Evolutionary conservation across 495 filamentous ascomycete species (phyloP), one percentile per base, ranked within the genome.

Genomic region (Aspergillus cavernicola): DNA sequence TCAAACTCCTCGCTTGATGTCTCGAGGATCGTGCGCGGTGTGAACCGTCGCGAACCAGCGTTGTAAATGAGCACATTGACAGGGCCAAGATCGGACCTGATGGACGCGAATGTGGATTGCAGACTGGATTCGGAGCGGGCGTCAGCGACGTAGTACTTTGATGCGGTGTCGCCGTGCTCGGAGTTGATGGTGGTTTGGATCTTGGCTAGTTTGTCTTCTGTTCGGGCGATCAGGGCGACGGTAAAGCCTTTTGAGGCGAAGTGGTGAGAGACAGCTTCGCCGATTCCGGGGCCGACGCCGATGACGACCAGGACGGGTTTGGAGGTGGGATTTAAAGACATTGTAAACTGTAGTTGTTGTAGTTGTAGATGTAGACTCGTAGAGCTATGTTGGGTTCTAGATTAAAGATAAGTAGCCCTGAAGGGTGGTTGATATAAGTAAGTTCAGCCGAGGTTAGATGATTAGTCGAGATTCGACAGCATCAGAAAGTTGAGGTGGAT

Each of bases 261-360:
- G 44, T 62, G 58, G 36, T 59, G 58, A 22, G 65, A 62, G 15
- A 68, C 65, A 8, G 65, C 63, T 55, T 65, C 65, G 33, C 62
- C 65, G 29, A 68, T 68, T 15, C 65, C 63, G 8, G 65, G 65
- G 26, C 65, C 65, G 15, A 64, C 65, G 26, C 65, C 65, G 16
- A 65, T 60, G 20, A 68, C 58, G 23, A 63, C 65, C 35, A 68
- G 56, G 29, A 68, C 65, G 35, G 60, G 56, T 22, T 59, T 65
- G 18, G 43, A 40, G 18, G 36, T 2, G 1, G 53, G 52, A 19
- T 67, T 67, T 20, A 33, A 8, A 1, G 43, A 46, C 43, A 46
- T 46, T 46, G 28, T 46, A 33, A n/a, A n/a, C n/a, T n/a, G n/a
- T n/a, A n/a, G n/a, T n/a, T n/a, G n/a, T n/a, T n/a, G n/a, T n/a